A percentile compares a stretch with the other conserved stretches of the same genome.
Evolutionary conservation across 495 filamentous ascomycete species (phyloP).

Genomic region (Staphylotrichum longicolle): DNA sequence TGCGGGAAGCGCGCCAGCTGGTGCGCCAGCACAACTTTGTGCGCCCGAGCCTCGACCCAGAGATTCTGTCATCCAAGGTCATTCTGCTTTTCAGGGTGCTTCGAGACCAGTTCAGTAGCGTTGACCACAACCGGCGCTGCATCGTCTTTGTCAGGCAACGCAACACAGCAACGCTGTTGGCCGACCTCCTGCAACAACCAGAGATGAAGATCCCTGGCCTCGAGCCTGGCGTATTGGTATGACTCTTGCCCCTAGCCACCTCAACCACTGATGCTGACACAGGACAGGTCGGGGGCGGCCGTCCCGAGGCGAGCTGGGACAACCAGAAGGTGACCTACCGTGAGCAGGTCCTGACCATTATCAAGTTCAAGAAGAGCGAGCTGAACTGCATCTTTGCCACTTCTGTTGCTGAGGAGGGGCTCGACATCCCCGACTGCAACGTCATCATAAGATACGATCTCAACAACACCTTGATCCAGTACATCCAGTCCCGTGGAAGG

Average conservation of each 20-base stretch:
- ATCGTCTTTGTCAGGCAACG: conserved; percentile 85
- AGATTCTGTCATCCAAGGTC: conserved; percentile 71
- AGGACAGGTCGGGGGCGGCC: conserved; percentile 32
- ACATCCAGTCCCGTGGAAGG: conserved; percentile 91
- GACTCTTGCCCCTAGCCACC: conserved; percentile 24
- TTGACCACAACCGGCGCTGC: conserved; percentile 61
- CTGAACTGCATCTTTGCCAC: conserved; percentile 91
- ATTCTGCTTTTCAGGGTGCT: conserved; percentile 59
- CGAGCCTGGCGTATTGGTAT: conserved; percentile 64
- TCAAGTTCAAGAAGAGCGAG: conserved; percentile 73
- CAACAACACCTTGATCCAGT: conserved; percentile 89
- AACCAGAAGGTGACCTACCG: conserved; percentile 60
- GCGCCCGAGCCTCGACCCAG: conserved; percentile 39
- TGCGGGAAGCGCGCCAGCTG: conserved; percentile 60
- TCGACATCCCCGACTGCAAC: conserved; percentile 96
- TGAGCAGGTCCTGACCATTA: conserved; percentile 72
- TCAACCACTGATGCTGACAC: conserved; percentile 1
- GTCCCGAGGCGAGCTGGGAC: conserved; percentile 18
- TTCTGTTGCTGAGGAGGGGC: conserved; percentile 89
- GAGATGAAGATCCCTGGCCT: conserved; percentile 58
- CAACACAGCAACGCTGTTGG: conserved; percentile 71
- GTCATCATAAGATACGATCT: conserved; percentile 85
- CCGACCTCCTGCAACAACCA: conserved; percentile 58
- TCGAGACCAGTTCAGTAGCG: conserved; percentile 51
- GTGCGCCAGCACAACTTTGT: conserved; percentile 52